phyloP scores from a whole-genome alignment of 2,329 filamentous ascomycete genomes.

The Mollisiaceae sp. region DNA sequence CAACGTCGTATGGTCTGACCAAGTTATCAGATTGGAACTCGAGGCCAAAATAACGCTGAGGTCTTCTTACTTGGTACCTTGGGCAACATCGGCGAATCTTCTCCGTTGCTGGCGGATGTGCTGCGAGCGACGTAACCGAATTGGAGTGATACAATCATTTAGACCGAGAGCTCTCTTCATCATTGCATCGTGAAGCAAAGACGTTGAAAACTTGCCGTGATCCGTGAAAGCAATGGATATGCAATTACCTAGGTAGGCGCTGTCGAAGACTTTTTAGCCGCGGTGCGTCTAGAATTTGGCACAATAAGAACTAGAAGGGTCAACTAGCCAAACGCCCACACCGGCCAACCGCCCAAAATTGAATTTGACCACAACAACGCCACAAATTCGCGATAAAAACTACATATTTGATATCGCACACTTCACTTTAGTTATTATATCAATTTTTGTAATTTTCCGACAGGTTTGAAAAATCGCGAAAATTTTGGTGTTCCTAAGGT shows the following conservation, averaged over 20 bases:
- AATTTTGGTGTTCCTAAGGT: no score
- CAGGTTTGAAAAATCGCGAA: no score
- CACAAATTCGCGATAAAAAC: no score
- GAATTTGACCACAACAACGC: no score
- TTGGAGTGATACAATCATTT: constrained; percentile 18
- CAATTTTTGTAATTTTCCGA: no score
- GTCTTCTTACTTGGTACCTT: constrained; percentile 28
- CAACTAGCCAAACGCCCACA: no score
- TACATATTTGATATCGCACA: no score
- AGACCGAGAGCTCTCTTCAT: constrained; percentile 34
- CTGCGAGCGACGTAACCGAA: constrained; percentile 17
- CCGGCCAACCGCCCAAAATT: no score
- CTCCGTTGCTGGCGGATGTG: constrained; percentile 25
- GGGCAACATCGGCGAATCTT: constrained; percentile 32
- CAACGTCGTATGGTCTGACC: constrained; percentile 72
- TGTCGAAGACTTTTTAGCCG: background rate
- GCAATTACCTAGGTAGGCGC: background rate
- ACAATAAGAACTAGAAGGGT: background rate
- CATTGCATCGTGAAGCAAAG: constrained; percentile 32
- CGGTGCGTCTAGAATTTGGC: background rate
- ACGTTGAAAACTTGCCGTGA: background rate
- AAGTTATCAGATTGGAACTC: background rate
- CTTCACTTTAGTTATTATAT: no score
- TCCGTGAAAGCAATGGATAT: no score
- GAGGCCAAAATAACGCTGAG: background rate